A percentile compares a stretch with the other conserved stretches of the same genome.
Conservation (phyloP, 2,329 filamentous ascomycete genomes). For the Fusarium heterosporum region DNA sequence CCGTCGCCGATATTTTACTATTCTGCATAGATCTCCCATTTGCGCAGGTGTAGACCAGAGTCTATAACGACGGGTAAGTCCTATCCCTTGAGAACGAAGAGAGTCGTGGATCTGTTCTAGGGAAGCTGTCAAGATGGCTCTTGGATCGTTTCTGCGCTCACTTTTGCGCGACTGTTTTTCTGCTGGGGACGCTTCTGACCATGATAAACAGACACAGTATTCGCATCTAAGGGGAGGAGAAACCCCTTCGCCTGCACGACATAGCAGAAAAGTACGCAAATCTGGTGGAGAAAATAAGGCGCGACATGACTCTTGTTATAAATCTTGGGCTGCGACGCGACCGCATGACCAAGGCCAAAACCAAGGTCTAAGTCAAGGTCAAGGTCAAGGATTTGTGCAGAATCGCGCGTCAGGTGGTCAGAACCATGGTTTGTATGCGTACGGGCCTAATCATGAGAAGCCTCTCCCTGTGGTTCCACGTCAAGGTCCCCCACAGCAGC, state of each 20-base stretch:
- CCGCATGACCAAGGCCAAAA: not conserved
- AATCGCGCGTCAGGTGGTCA: slow-evolving; percentile 22
- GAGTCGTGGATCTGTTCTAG: slow-evolving; percentile 8
- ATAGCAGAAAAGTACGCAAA: not conserved
- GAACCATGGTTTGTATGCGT: not conserved
- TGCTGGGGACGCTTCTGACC: slow-evolving; percentile 8
- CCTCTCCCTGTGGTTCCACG: slow-evolving; percentile 32
- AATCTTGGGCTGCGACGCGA: slow-evolving; percentile 2
- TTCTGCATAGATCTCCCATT: not conserved
- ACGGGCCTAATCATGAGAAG: slow-evolving; percentile 11
- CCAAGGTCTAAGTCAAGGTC: not conserved
- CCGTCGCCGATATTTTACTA: not conserved
- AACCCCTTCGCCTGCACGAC: not conserved
- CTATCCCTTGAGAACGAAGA: not conserved
- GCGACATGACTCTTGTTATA: not conserved
- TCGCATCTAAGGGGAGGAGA: not conserved
- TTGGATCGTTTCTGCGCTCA: slow-evolving; percentile 31
- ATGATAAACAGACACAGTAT: slow-evolving; percentile 7
- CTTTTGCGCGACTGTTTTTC: slow-evolving; percentile 17
- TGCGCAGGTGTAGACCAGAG: not conserved
- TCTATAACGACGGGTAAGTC: slow-evolving; percentile 15
- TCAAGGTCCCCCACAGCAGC: slow-evolving; percentile 28
- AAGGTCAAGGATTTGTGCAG: slow-evolving; percentile 12
- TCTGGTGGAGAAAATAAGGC: not conserved
- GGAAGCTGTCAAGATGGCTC: slow-evolving; percentile 18